A percentile compares a stretch with the other conserved stretches of the same genome.
Evolutionary conservation across 2,329 filamentous ascomycete species (phyloP).

Genomic region (Parastagonospora avenae): DNA sequence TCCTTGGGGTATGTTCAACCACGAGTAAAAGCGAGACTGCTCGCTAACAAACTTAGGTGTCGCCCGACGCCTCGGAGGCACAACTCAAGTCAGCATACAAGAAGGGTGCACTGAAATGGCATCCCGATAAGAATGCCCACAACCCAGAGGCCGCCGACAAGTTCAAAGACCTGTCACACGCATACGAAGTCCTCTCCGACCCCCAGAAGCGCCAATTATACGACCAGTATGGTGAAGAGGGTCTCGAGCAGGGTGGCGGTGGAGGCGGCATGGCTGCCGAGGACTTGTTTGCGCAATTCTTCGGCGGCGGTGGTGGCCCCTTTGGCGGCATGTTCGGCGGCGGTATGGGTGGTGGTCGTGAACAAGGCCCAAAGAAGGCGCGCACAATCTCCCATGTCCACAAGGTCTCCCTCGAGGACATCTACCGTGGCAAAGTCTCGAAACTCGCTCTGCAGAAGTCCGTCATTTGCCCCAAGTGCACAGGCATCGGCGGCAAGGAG

Average conservation of each 20-base stretch:
- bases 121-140: conserved; percentile 94
- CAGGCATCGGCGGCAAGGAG: conserved; percentile 94
- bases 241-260: conserved; percentile 82
- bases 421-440: conserved; percentile 97
- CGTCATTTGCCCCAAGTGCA: conserved; percentile 93
- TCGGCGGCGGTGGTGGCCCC: conserved; percentile 71
- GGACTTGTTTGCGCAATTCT: conserved; percentile 97
- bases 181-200: conserved; percentile 94
- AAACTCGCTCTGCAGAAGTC: conserved; percentile 98
- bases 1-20: conserved; percentile 68
- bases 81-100: conserved; percentile 94
- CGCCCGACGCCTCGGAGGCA: conserved; percentile 78
- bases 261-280: conserved; percentile 90
- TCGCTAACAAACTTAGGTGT: conserved; percentile 61
- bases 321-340: conserved; percentile 67
- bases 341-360: conserved; percentile 69
- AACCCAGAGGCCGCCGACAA: conserved; percentile 94
- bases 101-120: conserved; percentile 79
- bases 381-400: conserved; percentile 97
- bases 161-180: conserved; percentile 96
- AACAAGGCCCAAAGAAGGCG: conserved; percentile 84
- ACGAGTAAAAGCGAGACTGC: conserved; percentile 31
- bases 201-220: conserved; percentile 89
- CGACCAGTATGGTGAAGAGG: conserved; percentile 97
- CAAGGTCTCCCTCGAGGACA: conserved; percentile 96